Base-by-base conservation (phyloP, 176 grass and related monocot genomes). In the Triticum dicoccoides region DNA sequence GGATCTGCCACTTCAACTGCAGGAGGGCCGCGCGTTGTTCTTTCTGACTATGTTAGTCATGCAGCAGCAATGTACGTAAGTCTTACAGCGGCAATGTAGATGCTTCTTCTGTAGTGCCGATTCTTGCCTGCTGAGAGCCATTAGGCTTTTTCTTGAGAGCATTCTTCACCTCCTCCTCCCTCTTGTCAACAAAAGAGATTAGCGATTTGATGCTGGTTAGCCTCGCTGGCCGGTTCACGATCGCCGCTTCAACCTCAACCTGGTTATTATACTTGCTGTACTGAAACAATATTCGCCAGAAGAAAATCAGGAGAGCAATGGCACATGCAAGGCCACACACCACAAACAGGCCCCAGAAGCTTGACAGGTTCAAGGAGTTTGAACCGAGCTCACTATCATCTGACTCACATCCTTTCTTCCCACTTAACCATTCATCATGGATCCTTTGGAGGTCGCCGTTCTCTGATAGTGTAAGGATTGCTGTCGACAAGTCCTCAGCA, bases 261-360 rank as follows among this genome's bases (percentile, higher is more conserved):
- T 91, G 90, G 64, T 61, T 91, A 80, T 58, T 94, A 52, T 94
- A 99, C 34, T 84, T 85, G 67, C 33, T 94, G 81, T 94, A 99
- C 73, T 99, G 97, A 32, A 79, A 91, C 23, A 86, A 82, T 66
- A 90, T 85, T 61, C 87, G 78, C 27, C 85, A 24, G 67, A 88
- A 91, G 85, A 94, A 96, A 73, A 96, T 85, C 11, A 89, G 38
- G 59, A 99, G 86, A 73, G 97, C 92, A 61, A 94, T 54, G 14
- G 64, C 23, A 83, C 97, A 96, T 77, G 94, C 77, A 18, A 93
- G 64, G 39, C 94, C 94, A 80, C 88, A 94, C 10, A 99, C 86
- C 9, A 99, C 85, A 82, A 91, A 96, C 56, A 99, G 94, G 77
- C 94, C 97, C 85, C 90, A 91, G 69, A 99, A 99, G 85, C 92